Percentiles rank a stretch among this genome's conserved stretches.
These are phyloP conservation scores for Collariella sp. DNA, from an alignment of 495 filamentous ascomycete species.

Conservation along the genomic window DNA sequence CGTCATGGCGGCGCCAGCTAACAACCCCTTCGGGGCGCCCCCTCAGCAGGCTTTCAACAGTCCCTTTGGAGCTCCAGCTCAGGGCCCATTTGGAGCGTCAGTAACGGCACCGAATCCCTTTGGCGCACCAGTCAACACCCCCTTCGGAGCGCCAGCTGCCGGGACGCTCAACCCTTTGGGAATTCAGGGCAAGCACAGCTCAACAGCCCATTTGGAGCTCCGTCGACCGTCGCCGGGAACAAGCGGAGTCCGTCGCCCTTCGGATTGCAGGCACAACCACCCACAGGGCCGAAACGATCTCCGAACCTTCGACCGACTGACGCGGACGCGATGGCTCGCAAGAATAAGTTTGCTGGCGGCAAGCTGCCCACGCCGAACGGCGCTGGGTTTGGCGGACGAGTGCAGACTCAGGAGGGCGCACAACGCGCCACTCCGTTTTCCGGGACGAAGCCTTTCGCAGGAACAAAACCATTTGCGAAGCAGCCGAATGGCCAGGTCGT, in stretches of 20 bases:
- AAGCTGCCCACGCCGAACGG: not conserved
- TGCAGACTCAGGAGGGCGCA: not conserved
- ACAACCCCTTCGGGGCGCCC: slow-evolving; percentile 24
- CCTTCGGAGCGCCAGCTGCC: not conserved
- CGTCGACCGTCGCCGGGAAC: not conserved
- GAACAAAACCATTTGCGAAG: not conserved
- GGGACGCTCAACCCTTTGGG: not conserved
- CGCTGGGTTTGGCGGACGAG: not conserved
- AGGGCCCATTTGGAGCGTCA: slow-evolving; percentile 6
- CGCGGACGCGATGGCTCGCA: not conserved
- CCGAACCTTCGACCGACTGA: not conserved
- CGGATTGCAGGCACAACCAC: slow-evolving; percentile 1
- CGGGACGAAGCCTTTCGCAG: not conserved
- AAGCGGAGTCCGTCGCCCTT: slow-evolving; percentile 7
- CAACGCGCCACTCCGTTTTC: not conserved
- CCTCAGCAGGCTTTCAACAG: slow-evolving; percentile 6
- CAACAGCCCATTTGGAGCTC: not conserved
- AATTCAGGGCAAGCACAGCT: not conserved
- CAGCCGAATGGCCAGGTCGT: not conserved
- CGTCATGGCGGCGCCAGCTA: slow-evolving; percentile 21
- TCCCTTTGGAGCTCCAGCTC: slow-evolving; percentile 4
- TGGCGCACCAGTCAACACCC: slow-evolving; percentile 1
- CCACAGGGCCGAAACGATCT: not conserved
- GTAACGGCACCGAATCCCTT: too few species aligned
- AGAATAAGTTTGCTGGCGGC: slow-evolving; percentile 1